Conservation (phyloP, 371 early-diverging fungal species). For the Mortierella sp. region DNA sequence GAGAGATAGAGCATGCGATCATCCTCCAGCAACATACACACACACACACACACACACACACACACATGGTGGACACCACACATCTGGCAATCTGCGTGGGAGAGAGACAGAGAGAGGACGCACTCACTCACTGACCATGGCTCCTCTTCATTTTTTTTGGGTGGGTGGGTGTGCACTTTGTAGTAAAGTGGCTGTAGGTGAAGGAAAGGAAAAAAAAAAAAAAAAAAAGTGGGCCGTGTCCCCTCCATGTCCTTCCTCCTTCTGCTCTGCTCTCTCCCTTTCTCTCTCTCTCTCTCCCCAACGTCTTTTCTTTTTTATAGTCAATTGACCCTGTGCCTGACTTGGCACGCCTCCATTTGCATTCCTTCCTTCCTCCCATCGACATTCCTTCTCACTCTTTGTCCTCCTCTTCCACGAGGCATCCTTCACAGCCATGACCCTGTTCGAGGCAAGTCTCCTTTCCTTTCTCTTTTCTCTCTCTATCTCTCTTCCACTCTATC, state of each 20-base stretch:
- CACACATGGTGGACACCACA: too few species aligned
- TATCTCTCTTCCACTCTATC: neutral
- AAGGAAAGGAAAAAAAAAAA: too few species aligned
- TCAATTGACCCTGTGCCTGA: neutral
- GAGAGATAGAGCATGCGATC: too few species aligned
- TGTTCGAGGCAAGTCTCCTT: conserved; percentile 32
- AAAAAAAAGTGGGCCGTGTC: too few species aligned
- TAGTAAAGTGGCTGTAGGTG: too few species aligned
- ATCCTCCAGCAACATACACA: neutral
- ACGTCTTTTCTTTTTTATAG: neutral
- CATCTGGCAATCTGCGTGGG: too few species aligned
- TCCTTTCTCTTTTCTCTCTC: neutral
- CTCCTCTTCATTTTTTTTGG: too few species aligned
- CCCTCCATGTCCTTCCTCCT: neutral
- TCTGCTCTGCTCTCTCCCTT: neutral
- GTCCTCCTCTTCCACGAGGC: neutral
- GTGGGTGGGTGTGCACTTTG: too few species aligned
- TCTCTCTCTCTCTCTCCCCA: neutral
- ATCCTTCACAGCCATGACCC: conserved; percentile 23
- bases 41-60: too few species aligned
- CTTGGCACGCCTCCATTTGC: neutral
- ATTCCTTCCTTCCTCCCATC: too few species aligned
- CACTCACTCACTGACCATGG: too few species aligned
- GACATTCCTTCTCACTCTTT: neutral
- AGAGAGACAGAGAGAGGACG: too few species aligned